phyloP scores from a whole-genome alignment of 352 stramenopile species.

The Phytophthora aleatoria region DNA sequence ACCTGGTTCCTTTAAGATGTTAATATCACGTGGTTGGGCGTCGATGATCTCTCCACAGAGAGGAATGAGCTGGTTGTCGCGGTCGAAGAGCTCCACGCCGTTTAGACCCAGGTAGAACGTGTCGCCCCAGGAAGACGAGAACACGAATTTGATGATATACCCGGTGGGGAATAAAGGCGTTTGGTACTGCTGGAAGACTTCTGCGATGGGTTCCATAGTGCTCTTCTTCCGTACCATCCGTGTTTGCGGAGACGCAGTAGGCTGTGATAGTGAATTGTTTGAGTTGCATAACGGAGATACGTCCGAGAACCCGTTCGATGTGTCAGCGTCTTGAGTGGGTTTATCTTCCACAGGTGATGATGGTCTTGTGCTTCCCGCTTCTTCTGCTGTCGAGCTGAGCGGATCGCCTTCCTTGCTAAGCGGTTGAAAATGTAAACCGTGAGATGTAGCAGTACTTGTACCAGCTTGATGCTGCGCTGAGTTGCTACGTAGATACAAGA shows the following conservation, averaged over 20 bases:
- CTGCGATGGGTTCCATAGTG: constrained; percentile 54
- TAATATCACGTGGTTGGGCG: constrained; percentile 77
- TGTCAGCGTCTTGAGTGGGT: neutral
- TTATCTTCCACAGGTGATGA: constrained; percentile 12
- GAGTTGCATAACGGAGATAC: constrained; percentile 12
- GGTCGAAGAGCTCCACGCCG: constrained; percentile 77
- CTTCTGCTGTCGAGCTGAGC: constrained; percentile 9
- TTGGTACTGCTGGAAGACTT: constrained; percentile 89
- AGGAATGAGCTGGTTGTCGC: constrained; percentile 47
- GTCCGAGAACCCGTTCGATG: neutral
- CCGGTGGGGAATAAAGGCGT: constrained; percentile 81
- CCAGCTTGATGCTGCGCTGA: constrained; percentile 10
- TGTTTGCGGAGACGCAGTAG: constrained; percentile 7
- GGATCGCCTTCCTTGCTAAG: constrained; percentile 12
- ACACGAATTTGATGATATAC: constrained; percentile 89
- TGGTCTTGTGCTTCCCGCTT: constrained; percentile 18
- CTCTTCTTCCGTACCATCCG: constrained; percentile 12
- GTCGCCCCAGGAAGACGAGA: constrained; percentile 79
- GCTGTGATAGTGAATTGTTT: constrained; percentile 13
- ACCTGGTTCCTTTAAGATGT: constrained; percentile 79
- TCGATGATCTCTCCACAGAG: constrained; percentile 59
- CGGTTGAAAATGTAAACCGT: constrained; percentile 17
- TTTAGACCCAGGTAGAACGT: constrained; percentile 83
- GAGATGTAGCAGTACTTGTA: neutral
- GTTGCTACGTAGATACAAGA: constrained; percentile 55